Evolutionary conservation across 768 basidiomycete species (phyloP), one percentile per base, ranked within the genome.

Genomic region (Russula sp.): DNA sequence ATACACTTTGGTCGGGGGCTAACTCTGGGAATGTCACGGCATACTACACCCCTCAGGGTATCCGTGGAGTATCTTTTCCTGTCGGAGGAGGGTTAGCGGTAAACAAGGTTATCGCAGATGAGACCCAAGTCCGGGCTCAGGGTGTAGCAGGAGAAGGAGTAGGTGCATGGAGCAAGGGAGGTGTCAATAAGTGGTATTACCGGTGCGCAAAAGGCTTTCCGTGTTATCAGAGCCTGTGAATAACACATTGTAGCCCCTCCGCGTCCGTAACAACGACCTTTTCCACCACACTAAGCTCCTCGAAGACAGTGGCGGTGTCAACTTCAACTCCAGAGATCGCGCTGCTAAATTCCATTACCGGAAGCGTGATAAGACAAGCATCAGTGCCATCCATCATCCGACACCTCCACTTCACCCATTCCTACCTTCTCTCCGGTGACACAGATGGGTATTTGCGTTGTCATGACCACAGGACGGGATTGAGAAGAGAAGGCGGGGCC

Each of bases 1-100:
- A 98, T 74, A 84, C 88, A 7, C 77, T 99, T 40, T 97, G 94
- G 94, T 79, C 88, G 53, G 95, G 94, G 34, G 80, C 83, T 10
- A 84, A 85, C 62, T 76, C 83, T 32, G 95, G 96, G 3, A 78
- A 78, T 62, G 81, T 97, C 65, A 73, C 80, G 46, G 87, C 89
- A 1, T 83, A 87, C 72, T 85, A 90, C 75, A 80, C 85, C 48
- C 73, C 81, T 34, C 81, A 80, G 54, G 87, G 85, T 18, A 71
- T 83, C 55, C 84, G 85, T 56, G 89, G 90, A 3, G 88, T 91
- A 38, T 82, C 81, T 24, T 94, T 89, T 72, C 87, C 81, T 30
- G 86, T 89, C 38, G 89, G 90, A 13, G 85, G 85, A 3, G 75
- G 73, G n/a, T 77, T 84, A 49, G 80, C 84, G 1, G 90, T 95